Evolutionary conservation across 2,329 filamentous ascomycete genomes (phyloP).

Genomic region (Chaetomium sp.): DNA sequence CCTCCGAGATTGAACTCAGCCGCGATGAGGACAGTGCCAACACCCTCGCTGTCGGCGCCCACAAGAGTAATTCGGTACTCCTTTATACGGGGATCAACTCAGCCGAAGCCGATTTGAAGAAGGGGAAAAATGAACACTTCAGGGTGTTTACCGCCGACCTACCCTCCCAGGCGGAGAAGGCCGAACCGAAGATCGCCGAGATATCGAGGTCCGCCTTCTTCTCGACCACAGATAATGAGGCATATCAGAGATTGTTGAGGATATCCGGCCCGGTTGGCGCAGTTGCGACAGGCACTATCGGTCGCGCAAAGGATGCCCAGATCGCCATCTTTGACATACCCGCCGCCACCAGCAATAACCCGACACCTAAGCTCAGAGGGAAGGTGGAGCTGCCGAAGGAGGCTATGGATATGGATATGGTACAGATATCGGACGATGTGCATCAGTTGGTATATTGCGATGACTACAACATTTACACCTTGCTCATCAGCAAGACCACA

Average conservation of each 20-base stretch:
- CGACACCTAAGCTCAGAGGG: conserved; percentile 52
- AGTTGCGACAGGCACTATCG: conserved; percentile 69
- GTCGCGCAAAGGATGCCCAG: conserved; percentile 66
- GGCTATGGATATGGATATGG: conserved; percentile 70
- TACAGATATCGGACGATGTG: conserved; percentile 60
- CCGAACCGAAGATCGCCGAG: conserved; percentile 51
- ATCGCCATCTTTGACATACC: conserved; percentile 76
- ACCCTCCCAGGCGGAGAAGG: conserved; percentile 38
- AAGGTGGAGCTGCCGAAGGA: conserved; percentile 56
- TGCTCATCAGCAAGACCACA: conserved; percentile 57
- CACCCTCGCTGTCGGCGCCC: conserved; percentile 71
- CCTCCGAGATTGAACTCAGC: conserved; percentile 75
- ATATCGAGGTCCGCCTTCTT: conserved; percentile 58
- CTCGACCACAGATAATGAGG: conserved; percentile 52
- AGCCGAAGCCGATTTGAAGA: conserved; percentile 68
- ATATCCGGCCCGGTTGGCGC: conserved; percentile 68
- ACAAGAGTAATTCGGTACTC: conserved; percentile 56
- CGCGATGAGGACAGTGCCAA: conserved; percentile 87
- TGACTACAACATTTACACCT: conserved; percentile 71
- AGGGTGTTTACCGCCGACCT: conserved; percentile 68
- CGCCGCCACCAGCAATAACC: conserved; percentile 49
- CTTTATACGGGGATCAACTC: conserved; percentile 84
- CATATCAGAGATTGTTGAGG: conserved; percentile 62
- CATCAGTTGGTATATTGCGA: conserved; percentile 80
- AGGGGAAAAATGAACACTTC: conserved; percentile 82